Evolutionary conservation across 352 stramenopile genomes (phyloP).

Genomic region (Lagenidium sp.): DNA sequence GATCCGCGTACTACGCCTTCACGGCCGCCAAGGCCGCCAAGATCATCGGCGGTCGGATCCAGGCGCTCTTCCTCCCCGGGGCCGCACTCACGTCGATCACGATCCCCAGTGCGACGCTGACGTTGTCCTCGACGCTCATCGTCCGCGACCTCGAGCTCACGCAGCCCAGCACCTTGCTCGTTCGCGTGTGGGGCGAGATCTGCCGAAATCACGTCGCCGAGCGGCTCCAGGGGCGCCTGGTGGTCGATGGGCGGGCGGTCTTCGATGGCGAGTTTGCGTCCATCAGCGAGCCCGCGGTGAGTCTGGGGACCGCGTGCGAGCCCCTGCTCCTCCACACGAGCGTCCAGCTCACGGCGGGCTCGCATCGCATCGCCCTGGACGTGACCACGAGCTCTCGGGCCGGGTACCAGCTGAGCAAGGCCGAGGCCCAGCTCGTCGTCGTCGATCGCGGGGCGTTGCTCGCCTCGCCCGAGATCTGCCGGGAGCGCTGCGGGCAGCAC

Average conservation of each 20-base stretch:
- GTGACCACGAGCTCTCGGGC: conserved; percentile 22
- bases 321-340: conserved; percentile 35
- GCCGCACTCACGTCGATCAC: not conserved
- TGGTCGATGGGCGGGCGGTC: conserved; percentile 14
- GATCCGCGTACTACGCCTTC: conserved; percentile 23
- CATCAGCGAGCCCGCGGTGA: conserved; percentile 15
- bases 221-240: conserved; percentile 22
- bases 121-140: too few species aligned
- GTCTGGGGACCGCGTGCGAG: conserved; percentile 21
- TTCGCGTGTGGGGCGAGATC: conserved; percentile 25
- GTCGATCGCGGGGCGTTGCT: conserved; percentile 29
- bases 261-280: conserved; percentile 35
- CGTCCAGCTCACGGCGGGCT: conserved; percentile 16
- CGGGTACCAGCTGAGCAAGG: conserved; percentile 28
- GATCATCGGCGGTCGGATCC: not conserved
- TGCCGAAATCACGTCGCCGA: conserved; percentile 39
- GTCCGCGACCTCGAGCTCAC: too few species aligned
- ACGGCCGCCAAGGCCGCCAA: conserved; percentile 18
- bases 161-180: conserved; percentile 34
- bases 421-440: conserved; percentile 24
- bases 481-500: conserved; percentile 26
- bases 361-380: conserved; percentile 23
- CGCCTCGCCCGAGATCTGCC: conserved; percentile 22
- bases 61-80: not conserved
- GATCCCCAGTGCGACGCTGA: conserved; percentile 3